Base-by-base conservation (phyloP, 805 yeast genomes). In the Candida berthetii region DNA sequence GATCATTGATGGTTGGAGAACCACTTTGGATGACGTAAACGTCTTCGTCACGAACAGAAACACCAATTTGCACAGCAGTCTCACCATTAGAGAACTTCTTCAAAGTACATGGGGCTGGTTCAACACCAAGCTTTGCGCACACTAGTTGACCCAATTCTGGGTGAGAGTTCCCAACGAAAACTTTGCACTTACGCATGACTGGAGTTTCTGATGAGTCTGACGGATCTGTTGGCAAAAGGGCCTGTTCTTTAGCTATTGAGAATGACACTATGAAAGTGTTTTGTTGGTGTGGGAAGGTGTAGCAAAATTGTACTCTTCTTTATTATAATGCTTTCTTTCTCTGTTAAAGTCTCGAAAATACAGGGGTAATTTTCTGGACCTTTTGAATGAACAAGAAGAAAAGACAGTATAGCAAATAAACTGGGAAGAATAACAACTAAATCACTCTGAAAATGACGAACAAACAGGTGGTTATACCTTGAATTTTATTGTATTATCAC, bases 61-160 rank as follows among this genome's bases (percentile, higher is more conserved):
- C 90, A 36, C 97, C 96, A 49, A 91, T 86, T 60, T 86, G 96
- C 37, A 95, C 96, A 36, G 95, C 85, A 4, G 99, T 93, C 68
- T 93, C 99, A 42, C 99, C 99, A 60, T 93, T 93, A 48, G 96
- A 85, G 65, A 93, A 93, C 65, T 89, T 90, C 64, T 85, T 84
- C 52, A 91, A 70, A 9, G 93, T 79, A 58, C 95, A 87, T 24
- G 96, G 95, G 24, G 97, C 98, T 10, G 96, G 89, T 55, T 87
- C 86, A 35, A 89, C 89, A 29, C 98, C 98, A 35, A 93, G 69
- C 41, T 90, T 74, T 45, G 86, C 87, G 66, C 99, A 93, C 35
- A 93, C 95, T 48, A 87, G 72, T 47, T 78, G 72, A 32, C 99
- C 99, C 53, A 93, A 73, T 59, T 89, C 96, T 13, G 97, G 96